These are phyloP conservation scores for Cordyceps cateniannulata DNA, from an alignment of 2,329 filamentous ascomycete species.

Conservation along the genomic window DNA sequence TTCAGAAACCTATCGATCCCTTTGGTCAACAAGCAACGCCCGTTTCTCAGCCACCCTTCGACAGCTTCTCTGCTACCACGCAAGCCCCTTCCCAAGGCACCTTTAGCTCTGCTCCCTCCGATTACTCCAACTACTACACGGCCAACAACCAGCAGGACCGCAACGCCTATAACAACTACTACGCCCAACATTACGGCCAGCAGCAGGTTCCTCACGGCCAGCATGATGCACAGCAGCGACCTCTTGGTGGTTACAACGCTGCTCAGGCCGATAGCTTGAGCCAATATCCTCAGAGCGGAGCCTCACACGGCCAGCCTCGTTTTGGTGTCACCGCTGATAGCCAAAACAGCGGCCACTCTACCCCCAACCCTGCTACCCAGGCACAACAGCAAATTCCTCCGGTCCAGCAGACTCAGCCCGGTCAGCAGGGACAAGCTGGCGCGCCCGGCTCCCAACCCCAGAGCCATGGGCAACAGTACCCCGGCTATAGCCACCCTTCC, in stretches of 20 bases:
- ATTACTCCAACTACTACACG: conserved; percentile 83
- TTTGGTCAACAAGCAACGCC: conserved; percentile 68
- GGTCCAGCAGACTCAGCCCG: conserved; percentile 37
- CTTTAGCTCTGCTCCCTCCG: conserved; percentile 68
- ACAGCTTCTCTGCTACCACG: conserved; percentile 55
- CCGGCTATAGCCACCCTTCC: conserved; percentile 44
- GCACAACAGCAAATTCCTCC: conserved; percentile 34
- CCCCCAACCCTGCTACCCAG: conserved; percentile 70
- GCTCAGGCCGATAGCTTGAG: conserved; percentile 56
- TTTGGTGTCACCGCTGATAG: conserved; percentile 57
- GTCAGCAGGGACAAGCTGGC: conserved; percentile 40
- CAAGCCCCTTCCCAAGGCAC: conserved; percentile 56
- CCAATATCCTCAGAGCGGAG: conserved; percentile 68
- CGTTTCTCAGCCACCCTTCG: conserved; percentile 49
- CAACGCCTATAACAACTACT: conserved; percentile 75
- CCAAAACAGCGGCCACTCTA: conserved; percentile 84
- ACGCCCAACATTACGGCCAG: conserved; percentile 54
- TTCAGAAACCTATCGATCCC: conserved; percentile 80
- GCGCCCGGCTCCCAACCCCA: conserved; percentile 39
- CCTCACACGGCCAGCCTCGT: conserved; percentile 47
- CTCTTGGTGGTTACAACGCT: conserved; percentile 68
- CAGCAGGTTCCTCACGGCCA: conserved; percentile 56
- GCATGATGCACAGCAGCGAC: conserved; percentile 72
- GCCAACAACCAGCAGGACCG: conserved; percentile 68
- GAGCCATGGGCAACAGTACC: conserved; percentile 40